Evolutionary conservation across 257 asterid species (phyloP).

Genomic region (Solanum piurae): DNA sequence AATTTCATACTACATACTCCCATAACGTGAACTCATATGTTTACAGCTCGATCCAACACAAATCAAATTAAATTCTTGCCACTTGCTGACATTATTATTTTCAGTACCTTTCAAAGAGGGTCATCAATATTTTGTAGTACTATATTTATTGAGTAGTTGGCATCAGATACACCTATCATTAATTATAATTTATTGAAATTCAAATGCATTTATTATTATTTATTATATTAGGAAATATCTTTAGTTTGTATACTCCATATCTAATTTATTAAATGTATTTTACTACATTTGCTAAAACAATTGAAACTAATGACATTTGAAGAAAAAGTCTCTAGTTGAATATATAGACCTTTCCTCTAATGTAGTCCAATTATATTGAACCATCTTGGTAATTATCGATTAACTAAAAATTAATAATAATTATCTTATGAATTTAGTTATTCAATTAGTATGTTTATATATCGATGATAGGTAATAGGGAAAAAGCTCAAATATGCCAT

Average conservation of each 20-base stretch:
- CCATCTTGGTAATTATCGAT: too few relatives aligned
- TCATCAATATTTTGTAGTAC: neutral
- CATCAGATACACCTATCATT: neutral
- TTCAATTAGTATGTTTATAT: neutral
- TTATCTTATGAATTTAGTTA: neutral
- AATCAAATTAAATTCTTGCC: neutral
- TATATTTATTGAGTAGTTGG: neutral
- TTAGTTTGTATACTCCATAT: neutral
- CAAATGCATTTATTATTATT: neutral
- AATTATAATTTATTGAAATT: neutral
- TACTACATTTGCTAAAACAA: neutral
- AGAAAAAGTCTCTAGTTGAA: neutral
- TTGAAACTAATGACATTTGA: neutral
- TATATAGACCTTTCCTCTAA: neutral
- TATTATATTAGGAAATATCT: neutral
- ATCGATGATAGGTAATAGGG: neutral
- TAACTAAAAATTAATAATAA: neutral
- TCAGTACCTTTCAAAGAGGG: neutral
- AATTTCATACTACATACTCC: neutral
- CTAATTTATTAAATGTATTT: neutral
- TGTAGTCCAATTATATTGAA: too few relatives aligned
- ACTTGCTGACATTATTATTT: neutral
- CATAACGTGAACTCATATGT: neutral
- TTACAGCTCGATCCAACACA: neutral
- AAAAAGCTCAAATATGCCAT: too few relatives aligned